These are phyloP conservation scores for Leishmania arabica DNA, from an alignment of 208 protist species.

Conservation along the genomic window DNA sequence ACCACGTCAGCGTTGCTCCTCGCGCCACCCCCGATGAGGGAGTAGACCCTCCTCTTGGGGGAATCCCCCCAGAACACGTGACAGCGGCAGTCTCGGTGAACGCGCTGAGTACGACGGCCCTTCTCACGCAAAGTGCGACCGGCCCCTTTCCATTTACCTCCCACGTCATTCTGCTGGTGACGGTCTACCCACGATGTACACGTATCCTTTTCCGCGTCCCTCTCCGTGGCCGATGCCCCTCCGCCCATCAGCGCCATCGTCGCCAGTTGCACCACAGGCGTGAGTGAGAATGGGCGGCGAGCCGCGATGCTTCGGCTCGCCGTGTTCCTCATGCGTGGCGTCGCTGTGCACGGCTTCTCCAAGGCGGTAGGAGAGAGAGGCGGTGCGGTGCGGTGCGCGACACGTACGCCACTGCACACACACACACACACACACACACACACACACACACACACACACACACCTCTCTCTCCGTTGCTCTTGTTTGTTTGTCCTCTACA, in stretches of 20 bases:
- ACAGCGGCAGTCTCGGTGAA: background rate
- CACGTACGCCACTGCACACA: background rate
- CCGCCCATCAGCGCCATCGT: too few relatives aligned
- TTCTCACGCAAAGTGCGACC: background rate
- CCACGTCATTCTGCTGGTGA: background rate
- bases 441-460: too few relatives aligned
- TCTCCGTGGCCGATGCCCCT: background rate
- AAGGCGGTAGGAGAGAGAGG: too few relatives aligned
- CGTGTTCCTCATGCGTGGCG: background rate
- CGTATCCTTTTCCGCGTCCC: background rate
- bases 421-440: too few relatives aligned
- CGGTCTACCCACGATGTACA: background rate
- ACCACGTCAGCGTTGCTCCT: background rate
- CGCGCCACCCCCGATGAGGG: background rate
- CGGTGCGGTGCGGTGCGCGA: background rate
- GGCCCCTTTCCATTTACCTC: background rate
- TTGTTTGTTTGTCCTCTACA: background rate
- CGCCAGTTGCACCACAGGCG: background rate
- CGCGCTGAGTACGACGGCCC: background rate
- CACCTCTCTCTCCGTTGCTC: background rate
- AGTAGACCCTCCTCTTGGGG: background rate
- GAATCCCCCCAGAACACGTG: background rate
- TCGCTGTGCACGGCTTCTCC: too few relatives aligned
- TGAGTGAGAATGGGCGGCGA: background rate
- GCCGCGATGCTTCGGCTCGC: background rate